A percentile compares a stretch with the other conserved stretches of the same genome.
phyloP scores from a whole-genome alignment of 768 basidiomycete species.

The Pleurotus eryngii region DNA sequence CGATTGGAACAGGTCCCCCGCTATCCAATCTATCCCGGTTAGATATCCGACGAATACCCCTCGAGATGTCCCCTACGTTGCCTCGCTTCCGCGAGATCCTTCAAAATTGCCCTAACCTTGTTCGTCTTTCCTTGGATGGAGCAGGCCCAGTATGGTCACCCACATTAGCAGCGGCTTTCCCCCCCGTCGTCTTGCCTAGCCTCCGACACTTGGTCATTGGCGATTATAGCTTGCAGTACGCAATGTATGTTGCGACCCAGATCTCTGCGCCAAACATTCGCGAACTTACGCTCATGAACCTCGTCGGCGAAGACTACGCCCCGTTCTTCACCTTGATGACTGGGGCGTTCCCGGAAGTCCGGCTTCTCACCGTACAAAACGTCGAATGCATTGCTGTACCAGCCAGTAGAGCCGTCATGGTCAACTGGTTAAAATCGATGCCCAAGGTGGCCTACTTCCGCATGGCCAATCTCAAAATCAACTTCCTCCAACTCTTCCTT shows the following conservation, averaged over 20 bases:
- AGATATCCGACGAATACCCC: constrained; percentile 60
- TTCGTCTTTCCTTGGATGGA: constrained; percentile 57
- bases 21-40: constrained; percentile 57
- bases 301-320: constrained; percentile 49
- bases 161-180: constrained; percentile 15
- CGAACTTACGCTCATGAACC: constrained; percentile 55
- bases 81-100: constrained; percentile 53
- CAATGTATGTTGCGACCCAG: constrained; percentile 41
- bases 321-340: constrained; percentile 45
- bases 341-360: constrained; percentile 47
- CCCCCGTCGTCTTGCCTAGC: constrained; percentile 43
- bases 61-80: constrained; percentile 47
- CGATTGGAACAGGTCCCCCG: constrained; percentile 48
- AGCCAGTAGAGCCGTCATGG: constrained; percentile 26
- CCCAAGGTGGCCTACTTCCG: constrained; percentile 50
- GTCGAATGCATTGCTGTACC: constrained; percentile 31
- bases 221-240: constrained; percentile 49
- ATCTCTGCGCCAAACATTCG: constrained; percentile 56
- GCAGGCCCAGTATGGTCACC: constrained; percentile 49
- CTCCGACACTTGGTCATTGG: constrained; percentile 56
- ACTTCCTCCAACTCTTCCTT: constrained; percentile 48
- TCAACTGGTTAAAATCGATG: constrained; percentile 57
- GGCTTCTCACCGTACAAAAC: constrained; percentile 49
- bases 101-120: constrained; percentile 41
- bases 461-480: constrained; percentile 37